Conservation (phyloP, 108 stramenopile species). For the Cylindrotheca fusiformis region DNA sequence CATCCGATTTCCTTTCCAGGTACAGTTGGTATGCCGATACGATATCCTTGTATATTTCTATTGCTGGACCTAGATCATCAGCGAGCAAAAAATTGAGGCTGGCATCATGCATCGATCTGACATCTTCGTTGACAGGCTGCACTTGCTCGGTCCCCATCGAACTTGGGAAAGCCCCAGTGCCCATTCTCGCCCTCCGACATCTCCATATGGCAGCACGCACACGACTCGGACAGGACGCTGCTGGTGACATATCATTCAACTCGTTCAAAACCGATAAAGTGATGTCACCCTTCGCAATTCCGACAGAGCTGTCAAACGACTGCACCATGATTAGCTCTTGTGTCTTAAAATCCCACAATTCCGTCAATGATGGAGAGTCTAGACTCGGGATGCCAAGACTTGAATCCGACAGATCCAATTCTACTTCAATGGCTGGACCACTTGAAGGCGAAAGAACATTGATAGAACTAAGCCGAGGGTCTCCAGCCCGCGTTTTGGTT, state of each 20-base stretch:
- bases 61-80: conserved; percentile 46
- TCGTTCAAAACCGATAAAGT: conserved; percentile 43
- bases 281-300: conserved; percentile 52
- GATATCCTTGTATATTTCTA: conserved; percentile 43
- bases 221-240: conserved; percentile 27
- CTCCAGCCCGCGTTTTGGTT: no score
- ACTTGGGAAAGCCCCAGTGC: conserved; percentile 15
- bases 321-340: conserved; percentile 24
- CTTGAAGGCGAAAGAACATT: no score
- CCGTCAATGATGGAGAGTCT: background rate
- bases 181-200: conserved; percentile 29
- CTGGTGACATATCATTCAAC: conserved; percentile 25
- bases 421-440: no score
- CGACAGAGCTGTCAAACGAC: conserved; percentile 36
- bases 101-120: conserved; percentile 21
- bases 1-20: conserved; percentile 16
- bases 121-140: conserved; percentile 1
- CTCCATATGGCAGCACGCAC: conserved; percentile 42
- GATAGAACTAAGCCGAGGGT: no score
- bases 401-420: no score
- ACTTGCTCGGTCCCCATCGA: no score
- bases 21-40: conserved; percentile 33
- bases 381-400: no score
- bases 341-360: background rate
- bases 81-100: conserved; percentile 35